Evolutionary conservation across 345 rosid genomes (phyloP).

Genomic region (Sisymbrium altissimum): DNA sequence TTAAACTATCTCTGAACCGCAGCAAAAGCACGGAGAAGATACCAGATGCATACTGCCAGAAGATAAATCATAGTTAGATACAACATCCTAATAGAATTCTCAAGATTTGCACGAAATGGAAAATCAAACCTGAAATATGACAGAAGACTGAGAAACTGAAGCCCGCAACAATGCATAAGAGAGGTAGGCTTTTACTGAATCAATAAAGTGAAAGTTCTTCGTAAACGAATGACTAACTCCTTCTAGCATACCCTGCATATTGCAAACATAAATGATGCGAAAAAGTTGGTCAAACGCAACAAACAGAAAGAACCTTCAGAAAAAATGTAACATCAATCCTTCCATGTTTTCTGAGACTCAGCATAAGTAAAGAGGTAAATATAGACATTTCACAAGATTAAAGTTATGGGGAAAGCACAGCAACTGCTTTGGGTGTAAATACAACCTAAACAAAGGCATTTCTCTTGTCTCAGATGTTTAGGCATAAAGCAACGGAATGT

Average conservation of each 20-base stretch:
- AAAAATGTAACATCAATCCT: conserved; percentile 10
- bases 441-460: background rate
- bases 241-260: conserved; percentile 81
- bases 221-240: conserved; percentile 94
- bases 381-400: conserved; percentile 3
- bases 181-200: conserved; percentile 96
- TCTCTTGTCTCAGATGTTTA: background rate
- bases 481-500: conserved; percentile 13
- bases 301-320: conserved; percentile 2
- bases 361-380: background rate
- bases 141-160: conserved; percentile 83
- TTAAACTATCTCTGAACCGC: conserved; percentile 93
- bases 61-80: conserved; percentile 33
- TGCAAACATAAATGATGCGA: conserved; percentile 18
- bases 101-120: conserved; percentile 14
- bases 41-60: conserved; percentile 93
- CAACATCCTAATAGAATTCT: conserved; percentile 21
- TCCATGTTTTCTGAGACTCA: conserved; percentile 1
- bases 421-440: conserved; percentile 14
- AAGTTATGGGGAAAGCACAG: conserved; percentile 9
- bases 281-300: conserved; percentile 16
- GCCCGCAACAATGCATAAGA: conserved; percentile 95
- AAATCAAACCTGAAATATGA: conserved; percentile 82
- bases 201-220: conserved; percentile 92
- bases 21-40: conserved; percentile 86